Evolutionary conservation across 2,329 filamentous ascomycete species (phyloP).

Genomic region (Thielaviopsis populi): DNA sequence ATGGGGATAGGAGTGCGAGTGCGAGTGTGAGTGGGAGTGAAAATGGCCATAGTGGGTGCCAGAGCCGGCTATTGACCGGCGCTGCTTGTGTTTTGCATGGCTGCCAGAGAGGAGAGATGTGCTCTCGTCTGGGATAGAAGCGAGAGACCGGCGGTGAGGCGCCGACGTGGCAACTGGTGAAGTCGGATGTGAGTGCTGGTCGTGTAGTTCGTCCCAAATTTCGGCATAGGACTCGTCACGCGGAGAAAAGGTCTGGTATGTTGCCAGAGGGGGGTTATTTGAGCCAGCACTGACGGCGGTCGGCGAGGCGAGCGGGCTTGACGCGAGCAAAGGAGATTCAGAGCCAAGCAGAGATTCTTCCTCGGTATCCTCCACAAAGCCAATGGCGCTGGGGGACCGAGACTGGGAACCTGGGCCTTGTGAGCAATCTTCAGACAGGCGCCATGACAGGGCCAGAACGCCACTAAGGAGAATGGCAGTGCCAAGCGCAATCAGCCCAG

Average conservation of each 20-base stretch:
- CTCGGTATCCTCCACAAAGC: conserved; percentile 58
- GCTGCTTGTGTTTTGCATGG: conserved; percentile 30
- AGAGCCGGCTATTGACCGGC: conserved; percentile 30
- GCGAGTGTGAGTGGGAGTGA: neutral
- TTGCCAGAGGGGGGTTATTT: conserved; percentile 21
- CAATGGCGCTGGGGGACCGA: conserved; percentile 60
- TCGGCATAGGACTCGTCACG: conserved; percentile 43
- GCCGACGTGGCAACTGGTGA: conserved; percentile 22
- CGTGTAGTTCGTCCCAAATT: conserved; percentile 80
- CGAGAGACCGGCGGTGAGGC: conserved; percentile 22
- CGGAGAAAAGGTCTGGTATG: conserved; percentile 21
- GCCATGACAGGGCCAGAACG: conserved; percentile 85
- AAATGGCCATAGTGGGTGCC: conserved; percentile 21
- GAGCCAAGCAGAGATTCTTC: conserved; percentile 24
- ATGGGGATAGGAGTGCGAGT: neutral
- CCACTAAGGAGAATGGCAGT: conserved; percentile 75
- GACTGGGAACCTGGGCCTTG: conserved; percentile 29
- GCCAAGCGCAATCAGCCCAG: conserved; percentile 68
- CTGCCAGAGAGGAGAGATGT: neutral
- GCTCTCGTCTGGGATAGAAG: conserved; percentile 20
- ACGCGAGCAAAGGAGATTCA: conserved; percentile 22
- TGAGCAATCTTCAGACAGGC: conserved; percentile 54
- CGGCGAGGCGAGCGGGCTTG: conserved; percentile 22
- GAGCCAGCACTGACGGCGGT: conserved; percentile 22
- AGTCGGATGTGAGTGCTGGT: conserved; percentile 31